Percentiles rank a stretch among this genome's conserved stretches.
These are phyloP conservation scores for Phlebiopsis gigantea DNA, from an alignment of 768 basidiomycete genomes.

Conservation along the genomic window DNA sequence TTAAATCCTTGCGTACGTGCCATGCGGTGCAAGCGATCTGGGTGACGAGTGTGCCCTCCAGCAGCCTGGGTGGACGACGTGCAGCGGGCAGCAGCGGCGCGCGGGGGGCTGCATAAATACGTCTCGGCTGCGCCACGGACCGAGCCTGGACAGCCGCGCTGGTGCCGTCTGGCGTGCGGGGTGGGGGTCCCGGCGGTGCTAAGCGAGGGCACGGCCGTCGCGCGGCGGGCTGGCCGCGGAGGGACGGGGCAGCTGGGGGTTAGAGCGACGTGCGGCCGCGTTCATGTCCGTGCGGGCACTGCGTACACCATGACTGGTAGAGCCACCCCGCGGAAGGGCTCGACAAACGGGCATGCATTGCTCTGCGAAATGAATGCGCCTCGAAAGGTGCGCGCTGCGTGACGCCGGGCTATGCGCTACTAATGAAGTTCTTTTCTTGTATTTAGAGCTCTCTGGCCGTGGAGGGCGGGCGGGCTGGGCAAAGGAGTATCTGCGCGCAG, in stretches of 20 bases:
- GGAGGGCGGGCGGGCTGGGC: neutral
- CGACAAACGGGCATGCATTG: neutral
- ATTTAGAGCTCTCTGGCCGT: neutral
- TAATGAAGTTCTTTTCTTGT: neutral
- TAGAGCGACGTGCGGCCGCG: neutral
- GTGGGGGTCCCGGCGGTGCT: neutral
- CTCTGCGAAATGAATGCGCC: neutral
- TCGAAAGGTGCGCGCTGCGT: neutral
- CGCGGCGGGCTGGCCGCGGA: neutral
- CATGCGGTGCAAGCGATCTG: neutral
- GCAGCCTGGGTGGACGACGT: neutral
- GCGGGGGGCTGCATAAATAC: neutral
- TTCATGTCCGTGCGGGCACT: neutral
- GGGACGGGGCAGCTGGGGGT: neutral
- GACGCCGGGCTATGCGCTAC: neutral
- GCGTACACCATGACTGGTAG: neutral
- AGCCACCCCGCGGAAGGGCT: too few relatives aligned
- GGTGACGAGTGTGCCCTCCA: neutral
- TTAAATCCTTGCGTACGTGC: neutral
- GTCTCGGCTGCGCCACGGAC: neutral
- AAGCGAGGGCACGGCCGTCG: neutral
- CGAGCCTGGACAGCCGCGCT: neutral
- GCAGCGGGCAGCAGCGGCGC: too few relatives aligned
- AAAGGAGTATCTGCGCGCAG: neutral
- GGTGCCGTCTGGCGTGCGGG: neutral